Evolutionary conservation across 495 filamentous ascomycete species (phyloP), one percentile per base, ranked within the genome.

Genomic region (Pyrenula aspistea): DNA sequence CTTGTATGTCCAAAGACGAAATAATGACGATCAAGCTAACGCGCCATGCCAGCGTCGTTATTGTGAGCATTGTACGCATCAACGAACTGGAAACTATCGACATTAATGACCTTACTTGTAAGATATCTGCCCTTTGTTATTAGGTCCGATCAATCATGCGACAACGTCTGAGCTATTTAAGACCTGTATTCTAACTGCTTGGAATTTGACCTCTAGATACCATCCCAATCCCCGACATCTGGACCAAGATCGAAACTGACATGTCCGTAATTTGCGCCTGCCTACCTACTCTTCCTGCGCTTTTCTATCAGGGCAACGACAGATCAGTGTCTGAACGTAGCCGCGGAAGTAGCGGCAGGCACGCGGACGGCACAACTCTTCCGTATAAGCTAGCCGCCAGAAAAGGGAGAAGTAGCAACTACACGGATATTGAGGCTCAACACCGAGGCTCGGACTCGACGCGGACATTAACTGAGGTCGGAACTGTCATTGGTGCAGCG

Each of bases 1-100:
- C 8, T 68, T 68, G 71, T 71, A 66, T 53, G 69, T 62, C 4
- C 10, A 19, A 22, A 23, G 12, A 20, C 55, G 0, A 2, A 0
- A 10, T 12, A 15, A 12, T 1, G 8, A 10, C 11, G 24, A 10
- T 1, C 11, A 19, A 25, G 25, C 57, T 60, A 53, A 64, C 15
- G 24, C 15, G 12, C 1, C 55, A 23, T 22, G 49, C 22, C 50
- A 68, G 67, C 49, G 64, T 65, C 55, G 64, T 60, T 50, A 56
- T 65, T 12, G 63, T 56, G 10, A 66, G 60, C 3, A 62, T 67
- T 25, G 31, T 56, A 36, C 61, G 66, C 56, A 61, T 47, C 24
- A 24, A 25, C 51, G n/a, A 56, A 36, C 51, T 58, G 22, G 19
- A 36, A 22, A 58, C 22, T 12, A 25, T 58, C 24, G 24, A 56